Evolutionary conservation across 345 rosid species (phyloP).

Genomic region (Eucalyptus polyanthemos): DNA sequence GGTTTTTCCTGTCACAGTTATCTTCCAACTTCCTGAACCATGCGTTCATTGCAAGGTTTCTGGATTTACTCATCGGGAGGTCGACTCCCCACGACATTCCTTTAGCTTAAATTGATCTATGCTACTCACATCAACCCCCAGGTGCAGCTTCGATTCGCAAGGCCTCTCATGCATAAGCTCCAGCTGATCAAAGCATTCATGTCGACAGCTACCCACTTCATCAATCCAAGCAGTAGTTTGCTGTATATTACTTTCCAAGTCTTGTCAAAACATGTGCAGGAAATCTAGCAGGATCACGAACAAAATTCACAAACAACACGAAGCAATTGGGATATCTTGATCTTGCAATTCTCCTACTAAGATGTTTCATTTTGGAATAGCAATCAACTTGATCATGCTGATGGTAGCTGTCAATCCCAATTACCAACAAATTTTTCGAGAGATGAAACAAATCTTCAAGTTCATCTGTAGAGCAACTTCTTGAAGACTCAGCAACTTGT

Average conservation of each 20-base stretch:
- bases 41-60: neutral
- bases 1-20: conserved; percentile 21
- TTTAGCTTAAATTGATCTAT: conserved; percentile 6
- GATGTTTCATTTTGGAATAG: too few species aligned
- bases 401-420: neutral
- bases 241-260: conserved; percentile 45
- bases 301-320: conserved; percentile 3
- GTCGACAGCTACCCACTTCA: conserved; percentile 16
- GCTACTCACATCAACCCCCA: conserved; percentile 1
- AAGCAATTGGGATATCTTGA: rapidly evolving
- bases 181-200: neutral
- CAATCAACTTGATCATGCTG: too few species aligned
- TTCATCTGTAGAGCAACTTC: too few species aligned
- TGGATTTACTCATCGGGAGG: conserved; percentile 17
- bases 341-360: too few species aligned
- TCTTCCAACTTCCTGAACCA: conserved; percentile 38
- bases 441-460: neutral
- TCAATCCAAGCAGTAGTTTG: conserved; percentile 90
- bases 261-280: conserved; percentile 51
- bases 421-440: neutral
- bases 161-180: neutral
- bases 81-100: conserved; percentile 68
- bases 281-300: conserved; percentile 37
- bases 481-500: too few species aligned
- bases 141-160: neutral